Evolutionary conservation across 805 yeast genomes (phyloP), one percentile per base, ranked within the genome.

Genomic region (Vanderwaltozyma yarrowii): DNA sequence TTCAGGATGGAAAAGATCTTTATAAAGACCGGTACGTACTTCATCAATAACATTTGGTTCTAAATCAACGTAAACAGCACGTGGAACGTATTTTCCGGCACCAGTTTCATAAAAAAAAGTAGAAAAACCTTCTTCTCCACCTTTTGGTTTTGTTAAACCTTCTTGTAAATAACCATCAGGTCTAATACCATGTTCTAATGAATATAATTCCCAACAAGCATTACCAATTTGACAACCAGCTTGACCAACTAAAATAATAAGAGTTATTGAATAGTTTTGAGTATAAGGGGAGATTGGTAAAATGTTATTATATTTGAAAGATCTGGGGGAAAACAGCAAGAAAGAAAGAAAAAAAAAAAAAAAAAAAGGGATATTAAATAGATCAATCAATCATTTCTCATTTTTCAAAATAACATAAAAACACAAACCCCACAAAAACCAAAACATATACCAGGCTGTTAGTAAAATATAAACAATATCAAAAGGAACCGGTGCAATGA

Each of bases 151-250:
- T 43, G 66, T 66, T 47, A 81, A 66, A 23, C 89, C 92, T 36
- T 80, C 89, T 62, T 79, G 75, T 40, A 62, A 71, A 63, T 78
- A 88, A 44, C 98, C 98, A 63, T 89, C 97, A 38, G 96, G 95
- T 60, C 80, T 78, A 54, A 89, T 89, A 43, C 97, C 98, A 63
- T 89, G 98, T 65, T 89, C 98, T 56, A 84, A 79, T 49, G 96
- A 86, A 70, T 89, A 89, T 49, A 89, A 73, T 63, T 89, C 97
- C 98, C 98, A 89, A 67, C 98, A 92, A 40, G 97, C 85, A 69
- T 89, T 92, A 70, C 97, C 98, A 58, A 89, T 89, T 70, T 89
- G 98, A 69, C 96, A 87, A 72, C 98, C 98, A 50, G 98, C 98
- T 70, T 75, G 80, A 54, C 80, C 80, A 47, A 75, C 24, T 21